Conservation (phyloP, 2,329 filamentous ascomycete genomes). For the Pyricularia pennisetigena region DNA sequence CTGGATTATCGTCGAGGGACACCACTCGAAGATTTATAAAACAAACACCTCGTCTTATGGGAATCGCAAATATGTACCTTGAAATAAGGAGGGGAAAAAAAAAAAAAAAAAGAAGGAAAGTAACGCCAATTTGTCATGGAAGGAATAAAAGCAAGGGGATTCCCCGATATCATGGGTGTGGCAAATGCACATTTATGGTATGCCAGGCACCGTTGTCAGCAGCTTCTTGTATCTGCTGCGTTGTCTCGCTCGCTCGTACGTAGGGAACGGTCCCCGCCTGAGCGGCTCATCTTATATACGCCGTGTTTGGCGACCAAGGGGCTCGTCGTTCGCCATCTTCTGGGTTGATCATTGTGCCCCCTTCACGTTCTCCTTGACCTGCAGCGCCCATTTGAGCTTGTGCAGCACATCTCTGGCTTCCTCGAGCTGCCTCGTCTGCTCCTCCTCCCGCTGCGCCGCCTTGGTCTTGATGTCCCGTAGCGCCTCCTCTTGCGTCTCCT, state of each 20-base stretch:
- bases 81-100: background rate
- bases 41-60: background rate
- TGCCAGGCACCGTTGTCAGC: background rate
- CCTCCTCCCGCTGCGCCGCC: conserved; percentile 46
- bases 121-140: background rate
- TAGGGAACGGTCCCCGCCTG: background rate
- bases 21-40: background rate
- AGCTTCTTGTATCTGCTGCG: background rate
- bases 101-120: background rate
- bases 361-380: conserved; percentile 49
- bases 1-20: background rate
- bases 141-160: background rate
- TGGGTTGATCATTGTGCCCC: background rate
- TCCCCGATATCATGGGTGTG: background rate
- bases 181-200: background rate
- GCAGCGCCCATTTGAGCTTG: conserved; percentile 65
- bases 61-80: background rate
- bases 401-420: conserved; percentile 51
- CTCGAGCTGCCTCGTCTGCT: conserved; percentile 49
- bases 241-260: background rate
- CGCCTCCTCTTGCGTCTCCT: conserved; percentile 50
- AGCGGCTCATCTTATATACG: background rate
- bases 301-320: background rate
- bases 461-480: conserved; percentile 49
- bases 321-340: background rate